phyloP scores from a whole-genome alignment of 768 basidiomycete genomes.

The Pilatotrama ljubarskyi region DNA sequence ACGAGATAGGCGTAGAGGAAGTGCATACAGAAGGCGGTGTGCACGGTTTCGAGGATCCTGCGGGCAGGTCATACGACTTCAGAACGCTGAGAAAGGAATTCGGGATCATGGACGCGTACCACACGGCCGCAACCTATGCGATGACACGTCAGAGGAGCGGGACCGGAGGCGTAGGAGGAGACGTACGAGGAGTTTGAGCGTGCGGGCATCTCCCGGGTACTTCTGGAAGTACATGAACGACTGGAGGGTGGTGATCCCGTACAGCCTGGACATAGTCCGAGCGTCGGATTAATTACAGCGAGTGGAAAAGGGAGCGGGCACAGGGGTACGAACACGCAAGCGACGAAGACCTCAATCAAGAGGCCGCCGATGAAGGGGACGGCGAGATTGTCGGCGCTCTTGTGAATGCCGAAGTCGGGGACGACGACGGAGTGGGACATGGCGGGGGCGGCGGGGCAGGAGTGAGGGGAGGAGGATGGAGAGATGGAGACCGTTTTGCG shows the following conservation, averaged over 20 bases:
- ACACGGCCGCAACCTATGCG: conserved; percentile 7
- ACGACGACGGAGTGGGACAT: background rate
- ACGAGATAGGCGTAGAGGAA: conserved; percentile 17
- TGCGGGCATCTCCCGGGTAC: background rate
- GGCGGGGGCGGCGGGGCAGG: background rate
- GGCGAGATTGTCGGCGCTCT: conserved; percentile 8
- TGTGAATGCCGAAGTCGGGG: background rate
- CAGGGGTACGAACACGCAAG: conserved; percentile 4
- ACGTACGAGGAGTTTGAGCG: conserved; percentile 5
- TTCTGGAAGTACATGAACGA: conserved; percentile 19
- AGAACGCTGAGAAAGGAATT: background rate
- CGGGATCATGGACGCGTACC: background rate
- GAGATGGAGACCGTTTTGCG: background rate
- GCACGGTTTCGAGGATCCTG: conserved; percentile 14
- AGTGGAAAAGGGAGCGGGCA: no score
- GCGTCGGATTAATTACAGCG: no score
- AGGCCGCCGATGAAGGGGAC: conserved; percentile 9
- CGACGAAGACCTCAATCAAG: conserved; percentile 13
- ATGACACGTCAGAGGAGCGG: background rate
- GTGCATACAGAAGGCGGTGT: conserved; percentile 16
- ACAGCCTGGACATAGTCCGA: background rate
- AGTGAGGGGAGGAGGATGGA: background rate
- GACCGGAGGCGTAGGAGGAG: background rate
- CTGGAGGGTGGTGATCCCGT: conserved; percentile 12
- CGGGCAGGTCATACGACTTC: background rate